phyloP scores from a whole-genome alignment of 768 basidiomycete genomes.

The Trametes elegans region DNA sequence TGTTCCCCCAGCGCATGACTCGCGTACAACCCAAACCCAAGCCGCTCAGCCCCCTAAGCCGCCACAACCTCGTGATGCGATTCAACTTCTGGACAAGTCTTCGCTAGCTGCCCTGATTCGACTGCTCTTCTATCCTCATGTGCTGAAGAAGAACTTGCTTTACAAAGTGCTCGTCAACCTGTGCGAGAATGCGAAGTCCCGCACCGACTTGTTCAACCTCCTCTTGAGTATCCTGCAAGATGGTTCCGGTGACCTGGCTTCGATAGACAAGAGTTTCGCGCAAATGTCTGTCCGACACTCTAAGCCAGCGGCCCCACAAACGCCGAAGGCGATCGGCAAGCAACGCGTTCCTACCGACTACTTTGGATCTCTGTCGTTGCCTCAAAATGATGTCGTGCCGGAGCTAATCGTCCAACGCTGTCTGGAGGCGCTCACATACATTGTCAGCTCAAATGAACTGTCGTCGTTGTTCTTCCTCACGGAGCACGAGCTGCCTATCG shows the following conservation, averaged over 20 bases:
- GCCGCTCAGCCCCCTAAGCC: conserved; percentile 44
- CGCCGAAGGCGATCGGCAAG: conserved; percentile 58
- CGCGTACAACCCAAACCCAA: conserved; percentile 7
- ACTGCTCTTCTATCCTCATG: conserved; percentile 94
- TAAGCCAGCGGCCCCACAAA: conserved; percentile 43
- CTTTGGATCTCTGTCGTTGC: conserved; percentile 46
- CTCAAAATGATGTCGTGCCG: conserved; percentile 79
- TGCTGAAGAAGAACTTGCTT: conserved; percentile 78
- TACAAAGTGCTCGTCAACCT: conserved; percentile 92
- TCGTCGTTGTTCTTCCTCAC: conserved; percentile 93
- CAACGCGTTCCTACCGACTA: conserved; percentile 61
- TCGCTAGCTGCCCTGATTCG: conserved; percentile 89
- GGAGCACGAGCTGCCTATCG: conserved; percentile 88
- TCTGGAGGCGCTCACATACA: conserved; percentile 84
- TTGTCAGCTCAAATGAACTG: conserved; percentile 80
- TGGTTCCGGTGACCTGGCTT: conserved; percentile 87
- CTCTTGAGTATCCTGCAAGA: conserved; percentile 94
- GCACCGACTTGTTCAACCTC: conserved; percentile 90
- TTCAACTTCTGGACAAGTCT: conserved; percentile 87
- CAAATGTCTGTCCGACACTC: conserved; percentile 78
- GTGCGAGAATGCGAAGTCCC: conserved; percentile 91
- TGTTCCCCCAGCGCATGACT: conserved; percentile 3
- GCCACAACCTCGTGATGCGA: conserved; percentile 73
- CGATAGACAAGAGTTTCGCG: conserved; percentile 91
- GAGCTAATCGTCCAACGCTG: conserved; percentile 93